Percentiles rank a stretch among this genome's conserved stretches.
Conservation (phyloP, 2,329 filamentous ascomycete genomes). For the Alternaria conjuncta region DNA sequence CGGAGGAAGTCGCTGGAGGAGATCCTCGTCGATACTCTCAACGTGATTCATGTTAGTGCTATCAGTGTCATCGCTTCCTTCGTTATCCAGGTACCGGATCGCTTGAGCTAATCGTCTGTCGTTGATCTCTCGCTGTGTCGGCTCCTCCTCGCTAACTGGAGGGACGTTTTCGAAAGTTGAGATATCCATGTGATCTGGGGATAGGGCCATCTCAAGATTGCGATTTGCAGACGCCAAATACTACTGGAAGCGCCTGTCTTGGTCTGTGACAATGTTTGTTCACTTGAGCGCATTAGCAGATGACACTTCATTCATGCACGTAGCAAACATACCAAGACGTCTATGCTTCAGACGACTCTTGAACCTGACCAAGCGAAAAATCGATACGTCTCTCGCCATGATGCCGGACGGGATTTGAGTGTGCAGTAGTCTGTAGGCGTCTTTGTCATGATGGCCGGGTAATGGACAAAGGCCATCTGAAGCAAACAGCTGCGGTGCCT, state of each 20-base stretch:
- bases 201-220: neutral
- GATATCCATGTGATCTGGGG: slow-evolving; percentile 8
- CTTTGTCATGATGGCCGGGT: slow-evolving; percentile 26
- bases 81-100: slow-evolving; percentile 32
- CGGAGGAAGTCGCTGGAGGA: slow-evolving; percentile 27
- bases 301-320: neutral
- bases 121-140: slow-evolving; percentile 18
- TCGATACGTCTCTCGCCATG: neutral
- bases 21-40: slow-evolving; percentile 30
- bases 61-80: slow-evolving; percentile 29
- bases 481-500: slow-evolving; percentile 22
- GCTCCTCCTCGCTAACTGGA: slow-evolving; percentile 5
- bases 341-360: neutral
- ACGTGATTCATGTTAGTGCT: slow-evolving; percentile 28
- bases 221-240: slow-evolving; percentile 10
- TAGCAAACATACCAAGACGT: slow-evolving; percentile 13
- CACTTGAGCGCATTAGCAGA: slow-evolving; percentile 1
- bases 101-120: slow-evolving; percentile 34
- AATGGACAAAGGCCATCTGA: slow-evolving; percentile 25
- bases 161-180: slow-evolving; percentile 11
- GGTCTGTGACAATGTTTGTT: neutral
- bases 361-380: neutral
- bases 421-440: neutral
- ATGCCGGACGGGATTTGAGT: slow-evolving; percentile 4
- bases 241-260: neutral